Evolutionary conservation across 768 basidiomycete genomes (phyloP).

Genomic region (Pleurotus tuoliensis): DNA sequence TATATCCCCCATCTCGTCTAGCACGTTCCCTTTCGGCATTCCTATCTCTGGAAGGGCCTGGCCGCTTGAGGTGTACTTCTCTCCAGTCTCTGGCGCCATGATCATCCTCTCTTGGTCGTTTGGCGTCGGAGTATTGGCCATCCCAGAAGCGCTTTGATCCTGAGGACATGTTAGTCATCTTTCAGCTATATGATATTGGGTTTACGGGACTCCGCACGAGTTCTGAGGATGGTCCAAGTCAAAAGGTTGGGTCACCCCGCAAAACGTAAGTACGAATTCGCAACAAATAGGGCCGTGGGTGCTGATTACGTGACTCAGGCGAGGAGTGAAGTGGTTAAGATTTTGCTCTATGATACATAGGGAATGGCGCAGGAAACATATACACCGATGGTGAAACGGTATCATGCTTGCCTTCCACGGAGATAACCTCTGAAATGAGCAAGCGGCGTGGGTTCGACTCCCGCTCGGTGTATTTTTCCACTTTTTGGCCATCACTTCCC

Average conservation of each 20-base stretch:
- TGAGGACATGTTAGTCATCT: constrained; percentile 83
- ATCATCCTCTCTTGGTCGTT: constrained; percentile 52
- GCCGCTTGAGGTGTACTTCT: constrained; percentile 56
- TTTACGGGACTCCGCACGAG: constrained; percentile 82
- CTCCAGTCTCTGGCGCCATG: constrained; percentile 60
- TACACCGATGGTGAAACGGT: constrained; percentile 4
- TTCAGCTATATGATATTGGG: constrained; percentile 35
- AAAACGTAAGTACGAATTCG: not conserved
- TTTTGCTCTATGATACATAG: too few species aligned
- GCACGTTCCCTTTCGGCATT: constrained; percentile 32
- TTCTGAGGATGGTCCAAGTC: too few species aligned
- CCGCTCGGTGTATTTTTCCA: not conserved
- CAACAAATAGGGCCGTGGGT: not conserved
- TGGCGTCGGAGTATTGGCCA: constrained; percentile 26
- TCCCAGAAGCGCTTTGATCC: constrained; percentile 29
- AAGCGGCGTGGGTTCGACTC: constrained; percentile 7
- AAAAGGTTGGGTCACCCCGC: too few species aligned
- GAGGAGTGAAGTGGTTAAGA: too few species aligned
- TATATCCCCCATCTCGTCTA: constrained; percentile 34
- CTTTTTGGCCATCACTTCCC: not conserved
- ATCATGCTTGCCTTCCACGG: constrained; percentile 5
- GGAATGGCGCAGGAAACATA: too few species aligned
- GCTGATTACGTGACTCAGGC: too few species aligned
- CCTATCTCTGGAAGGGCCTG: constrained; percentile 5
- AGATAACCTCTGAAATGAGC: not conserved